Base-by-base conservation (phyloP, 345 rosid genomes). In the Microthlaspi erraticum region DNA sequence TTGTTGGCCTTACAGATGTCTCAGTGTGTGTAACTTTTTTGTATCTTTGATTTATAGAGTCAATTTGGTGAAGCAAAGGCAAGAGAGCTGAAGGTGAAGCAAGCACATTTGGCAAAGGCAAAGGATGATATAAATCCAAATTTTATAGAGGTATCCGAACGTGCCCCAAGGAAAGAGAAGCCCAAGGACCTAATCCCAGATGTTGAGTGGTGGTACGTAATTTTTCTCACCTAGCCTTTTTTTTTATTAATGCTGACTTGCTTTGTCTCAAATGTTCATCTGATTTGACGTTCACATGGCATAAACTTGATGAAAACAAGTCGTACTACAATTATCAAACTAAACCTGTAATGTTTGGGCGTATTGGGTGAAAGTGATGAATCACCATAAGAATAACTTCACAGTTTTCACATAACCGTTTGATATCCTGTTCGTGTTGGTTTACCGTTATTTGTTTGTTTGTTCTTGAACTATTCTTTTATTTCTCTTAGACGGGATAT, bases 51-150 rank as follows among this genome's bases (percentile, higher is more conserved):
- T 23, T 60, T 44, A 6, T 78, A 94, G 98, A 86, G 84, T 83
- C 95, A 88, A 81, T 94, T 86, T 82, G 99, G 99, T 68, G 99
- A 91, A 81, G 99, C 95, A 34, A 81, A 88, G 73, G 96, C 91
- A 50, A 91, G 83, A 72, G 99, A 94, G 81, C 83, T 87, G 29
- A 92, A 83, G 83, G 90, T 90, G 33, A 91, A 91, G 84, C 98
- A 91, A 79, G 95, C 96, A 6, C 88, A 89, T 45, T 78, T 88
- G 82, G 96, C 99, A 6, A 94, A 87, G 81, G 97, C 87, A 12
- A 94, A 83, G 74, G 85, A 89, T 72, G 96, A 94, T 79, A 85
- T 91, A 59, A 94, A 91, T 83, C 98, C 97, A 7, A 94, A 94
- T 85, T 70, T 94, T 77, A 94, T 91, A 53, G 96, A 89, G 89